Conservation (phyloP, 23 red algal species). For the Cyanidioschyzon merolae region DNA sequence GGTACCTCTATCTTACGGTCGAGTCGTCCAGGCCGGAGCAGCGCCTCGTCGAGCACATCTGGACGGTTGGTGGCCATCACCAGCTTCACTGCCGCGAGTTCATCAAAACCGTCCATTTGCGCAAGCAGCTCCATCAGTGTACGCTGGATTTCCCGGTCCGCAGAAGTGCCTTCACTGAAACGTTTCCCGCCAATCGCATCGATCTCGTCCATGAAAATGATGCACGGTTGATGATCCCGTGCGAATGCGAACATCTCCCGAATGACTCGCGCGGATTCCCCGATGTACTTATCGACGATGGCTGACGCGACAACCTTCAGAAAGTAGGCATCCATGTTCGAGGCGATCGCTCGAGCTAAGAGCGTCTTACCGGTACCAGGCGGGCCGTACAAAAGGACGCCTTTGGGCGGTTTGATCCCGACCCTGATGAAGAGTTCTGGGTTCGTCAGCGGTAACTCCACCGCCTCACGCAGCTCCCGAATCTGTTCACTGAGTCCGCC, state of each 20-base stretch:
- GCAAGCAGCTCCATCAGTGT: slow-evolving; percentile 95
- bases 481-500: slow-evolving; percentile 92
- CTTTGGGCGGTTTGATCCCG: slow-evolving; percentile 94
- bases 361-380: slow-evolving; percentile 98
- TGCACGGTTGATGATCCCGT: slow-evolving; percentile 87
- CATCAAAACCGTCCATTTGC: slow-evolving; percentile 98
- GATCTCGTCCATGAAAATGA: slow-evolving; percentile 99
- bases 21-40: slow-evolving; percentile 84
- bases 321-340: slow-evolving; percentile 84
- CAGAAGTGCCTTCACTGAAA: slow-evolving; percentile 95
- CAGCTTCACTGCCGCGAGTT: slow-evolving; percentile 88
- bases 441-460: slow-evolving; percentile 94
- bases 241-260: slow-evolving; percentile 99
- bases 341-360: slow-evolving; percentile 83
- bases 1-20: slow-evolving; percentile 97
- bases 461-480: slow-evolving; percentile 89
- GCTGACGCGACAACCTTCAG: slow-evolving; percentile 95
- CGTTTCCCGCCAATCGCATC: slow-evolving; percentile 96
- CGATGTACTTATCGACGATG: slow-evolving; percentile 99
- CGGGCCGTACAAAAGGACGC: slow-evolving; percentile 91
- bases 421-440: slow-evolving; percentile 92
- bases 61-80: slow-evolving; percentile 99
- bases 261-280: slow-evolving; percentile 93
- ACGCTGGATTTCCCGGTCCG: slow-evolving; percentile 98
- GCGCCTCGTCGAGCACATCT: slow-evolving; percentile 87